Base-by-base conservation (phyloP, 805 yeast genomes). In the Teunomyces tritomae region DNA sequence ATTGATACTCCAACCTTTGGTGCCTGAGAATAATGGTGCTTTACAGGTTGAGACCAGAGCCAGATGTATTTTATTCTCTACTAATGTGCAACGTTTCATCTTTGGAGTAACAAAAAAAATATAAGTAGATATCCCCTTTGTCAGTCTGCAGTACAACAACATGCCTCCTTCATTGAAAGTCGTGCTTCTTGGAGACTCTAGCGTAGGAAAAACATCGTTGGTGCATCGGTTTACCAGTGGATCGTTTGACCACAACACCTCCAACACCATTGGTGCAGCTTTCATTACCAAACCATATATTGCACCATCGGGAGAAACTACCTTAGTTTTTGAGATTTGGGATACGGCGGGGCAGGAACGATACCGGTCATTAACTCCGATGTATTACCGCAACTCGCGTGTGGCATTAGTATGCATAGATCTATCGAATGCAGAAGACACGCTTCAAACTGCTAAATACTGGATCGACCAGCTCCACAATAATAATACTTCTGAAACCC, bases 211-310 rank as follows among this genome's bases (percentile, higher is more conserved):
- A 55, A 75, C 82, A 5, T 89, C 97, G 1, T 76, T 92, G 8
- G 90, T 89, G 1, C 87, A 87, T 54, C 72, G 97, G 45, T 89
- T 91, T 57, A 91, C 80, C 36, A 72, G 71, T 52, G 78, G 83
- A 57, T 68, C 82, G 0, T 94, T 92, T 63, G 94, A 89, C 55
- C 84, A 81, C 28, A 80, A 81, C 54, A 80, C 92, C 49, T 89
- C 95, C 56, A 87, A 96, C 37, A 94, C 99, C 1, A 94, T 94
- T 47, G 99, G 99, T n/a, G 99, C 99, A 3, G 99, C 98, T 0
- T 94, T 92, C 66, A 78, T 94, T 34, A 89, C 97, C 13, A 95
- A 90, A 63, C 60, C 81, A 11, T 62, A 71, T 52, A 67, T 78
- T 4, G 54, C 63, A 11, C 46, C 57, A 3, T 32, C 70, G 68